These are phyloP conservation scores for Urostyla sp. DNA, from an alignment of 73 alveolate genomes.

Conservation along the genomic window DNA sequence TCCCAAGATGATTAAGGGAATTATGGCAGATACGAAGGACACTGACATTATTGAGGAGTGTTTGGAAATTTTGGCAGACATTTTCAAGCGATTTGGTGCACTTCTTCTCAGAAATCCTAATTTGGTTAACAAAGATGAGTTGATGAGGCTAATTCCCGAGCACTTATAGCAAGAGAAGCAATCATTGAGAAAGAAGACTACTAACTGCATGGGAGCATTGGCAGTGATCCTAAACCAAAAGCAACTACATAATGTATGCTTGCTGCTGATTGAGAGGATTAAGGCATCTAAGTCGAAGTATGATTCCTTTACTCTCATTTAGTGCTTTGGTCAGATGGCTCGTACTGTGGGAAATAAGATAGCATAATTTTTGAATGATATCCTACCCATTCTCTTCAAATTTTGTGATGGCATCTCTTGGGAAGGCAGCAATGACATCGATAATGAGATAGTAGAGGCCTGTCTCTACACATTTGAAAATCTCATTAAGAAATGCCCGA, in stretches of 20 bases:
- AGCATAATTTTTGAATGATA: conserved; percentile 66
- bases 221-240: conserved; percentile 76
- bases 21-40: conserved; percentile 21
- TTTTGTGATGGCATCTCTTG: conserved; percentile 40
- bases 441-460: conserved; percentile 80
- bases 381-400: conserved; percentile 72
- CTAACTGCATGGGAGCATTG: conserved; percentile 81
- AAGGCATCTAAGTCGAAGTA: conserved; percentile 59
- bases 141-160: conserved; percentile 57
- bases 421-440: conserved; percentile 71
- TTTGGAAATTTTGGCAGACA: conserved; percentile 68
- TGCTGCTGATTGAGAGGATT: conserved; percentile 55
- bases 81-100: conserved; percentile 72
- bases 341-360: conserved; percentile 80
- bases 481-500: conserved; percentile 78
- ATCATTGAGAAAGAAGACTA: conserved; percentile 74
- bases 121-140: conserved; percentile 63
- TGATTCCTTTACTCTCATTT: conserved; percentile 66
- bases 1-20: conserved; percentile 60
- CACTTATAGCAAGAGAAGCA: conserved; percentile 64
- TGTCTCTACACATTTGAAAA: conserved; percentile 78
- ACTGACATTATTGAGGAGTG: conserved; percentile 70
- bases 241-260: conserved; percentile 64
- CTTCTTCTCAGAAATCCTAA: conserved; percentile 42
- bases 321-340: conserved; percentile 73